Percentiles rank a stretch among this genome's conserved stretches.
Conservation (phyloP, 805 yeast species). For the Torulaspora gathmanii region DNA sequence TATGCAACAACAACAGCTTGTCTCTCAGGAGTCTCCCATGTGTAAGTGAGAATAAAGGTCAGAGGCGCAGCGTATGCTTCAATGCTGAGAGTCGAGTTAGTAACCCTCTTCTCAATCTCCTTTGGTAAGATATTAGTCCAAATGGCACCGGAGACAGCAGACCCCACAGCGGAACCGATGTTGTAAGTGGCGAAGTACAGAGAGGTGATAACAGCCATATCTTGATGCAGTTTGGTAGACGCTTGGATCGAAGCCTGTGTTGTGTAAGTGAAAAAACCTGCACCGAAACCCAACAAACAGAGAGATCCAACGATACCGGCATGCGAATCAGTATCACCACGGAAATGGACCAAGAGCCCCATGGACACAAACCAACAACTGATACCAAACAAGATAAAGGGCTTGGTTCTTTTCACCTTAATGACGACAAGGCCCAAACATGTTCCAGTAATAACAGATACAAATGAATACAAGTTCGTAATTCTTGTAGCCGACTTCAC, state of each 20-base stretch:
- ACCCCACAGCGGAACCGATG: constrained; percentile 63
- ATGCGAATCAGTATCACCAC: constrained; percentile 46
- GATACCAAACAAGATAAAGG: constrained; percentile 56
- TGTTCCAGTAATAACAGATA: constrained; percentile 57
- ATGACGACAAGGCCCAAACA: constrained; percentile 51
- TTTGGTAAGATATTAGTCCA: constrained; percentile 58
- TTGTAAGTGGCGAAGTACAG: constrained; percentile 52
- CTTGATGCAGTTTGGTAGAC: constrained; percentile 50
- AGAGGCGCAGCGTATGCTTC: constrained; percentile 50
- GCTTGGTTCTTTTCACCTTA: constrained; percentile 49
- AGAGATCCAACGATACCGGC: constrained; percentile 62
- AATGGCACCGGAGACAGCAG: constrained; percentile 61
- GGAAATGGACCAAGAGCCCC: constrained; percentile 54
- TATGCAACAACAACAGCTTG: constrained; percentile 51
- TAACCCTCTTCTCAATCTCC: constrained; percentile 38
- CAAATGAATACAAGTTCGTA: constrained; percentile 57
- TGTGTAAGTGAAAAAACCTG: constrained; percentile 65
- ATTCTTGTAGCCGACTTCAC: constrained; percentile 62
- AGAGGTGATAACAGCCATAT: constrained; percentile 59
- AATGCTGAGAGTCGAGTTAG: constrained; percentile 33
- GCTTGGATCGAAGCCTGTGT: constrained; percentile 59
- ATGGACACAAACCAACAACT: constrained; percentile 54
- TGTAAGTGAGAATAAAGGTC: constrained; percentile 42
- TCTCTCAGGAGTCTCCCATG: constrained; percentile 60
- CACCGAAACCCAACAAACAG: constrained; percentile 65